phyloP scores from a whole-genome alignment of 1,139 yeast species.

The Lodderomyces oxycetoniae region DNA sequence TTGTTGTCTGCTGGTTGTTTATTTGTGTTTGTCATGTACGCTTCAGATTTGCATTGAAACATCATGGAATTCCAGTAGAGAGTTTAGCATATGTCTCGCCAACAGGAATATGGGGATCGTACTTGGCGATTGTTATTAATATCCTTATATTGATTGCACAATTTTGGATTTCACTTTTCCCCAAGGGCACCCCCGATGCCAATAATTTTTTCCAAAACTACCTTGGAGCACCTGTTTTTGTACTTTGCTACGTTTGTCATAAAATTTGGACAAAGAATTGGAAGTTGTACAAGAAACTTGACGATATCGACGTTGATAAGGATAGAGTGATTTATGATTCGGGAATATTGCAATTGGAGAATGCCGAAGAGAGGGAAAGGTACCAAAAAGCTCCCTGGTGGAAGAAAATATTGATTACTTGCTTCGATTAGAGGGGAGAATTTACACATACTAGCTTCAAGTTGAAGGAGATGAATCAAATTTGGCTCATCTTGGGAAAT shows the following conservation, averaged over 20 bases:
- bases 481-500: too few species aligned
- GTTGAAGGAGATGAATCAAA: too few species aligned
- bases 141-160: constrained; percentile 25
- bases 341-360: constrained; percentile 33
- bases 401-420: constrained; percentile 22
- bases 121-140: constrained; percentile 19
- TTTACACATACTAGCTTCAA: too few species aligned
- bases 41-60: constrained; percentile 28
- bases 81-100: constrained; percentile 28
- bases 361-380: constrained; percentile 28
- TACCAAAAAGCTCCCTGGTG: constrained; percentile 22
- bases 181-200: constrained; percentile 28
- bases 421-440: constrained; percentile 18
- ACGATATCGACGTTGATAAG: constrained; percentile 37
- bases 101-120: constrained; percentile 24
- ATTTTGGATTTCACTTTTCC: constrained; percentile 40
- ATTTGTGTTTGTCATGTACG: constrained; percentile 31
- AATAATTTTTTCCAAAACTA: constrained; percentile 30
- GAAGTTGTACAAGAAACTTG: constrained; percentile 26
- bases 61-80: constrained; percentile 25
- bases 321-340: constrained; percentile 41
- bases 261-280: constrained; percentile 25
- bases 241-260: constrained; percentile 29
- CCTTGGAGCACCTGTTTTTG: constrained; percentile 30
- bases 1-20: constrained; percentile 26